Evolutionary conservation across 768 basidiomycete species (phyloP), one percentile per base, ranked within the genome.

Genomic region (Rhizopogon roseolus): DNA sequence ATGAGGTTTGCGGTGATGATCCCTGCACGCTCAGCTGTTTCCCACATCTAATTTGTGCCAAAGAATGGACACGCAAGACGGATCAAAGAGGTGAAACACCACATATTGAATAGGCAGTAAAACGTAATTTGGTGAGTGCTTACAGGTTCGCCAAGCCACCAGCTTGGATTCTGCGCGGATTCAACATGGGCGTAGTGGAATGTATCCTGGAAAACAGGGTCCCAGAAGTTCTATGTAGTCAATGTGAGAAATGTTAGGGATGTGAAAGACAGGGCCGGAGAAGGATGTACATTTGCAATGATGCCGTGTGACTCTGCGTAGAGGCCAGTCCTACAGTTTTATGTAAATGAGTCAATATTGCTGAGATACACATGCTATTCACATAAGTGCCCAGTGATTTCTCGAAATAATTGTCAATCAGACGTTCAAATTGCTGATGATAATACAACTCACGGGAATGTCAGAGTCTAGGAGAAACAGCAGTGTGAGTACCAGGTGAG

Each of bases 81-180:
- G 5, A 11, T 36, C 8, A 36, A 22, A 34, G 32, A 22, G 13
- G 19, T 48, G 32, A 48, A 16, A 36, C 7, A 2, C 5, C 14
- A 22, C 19, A 5, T 13, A 36, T 36, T 10, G 9, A 36, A 16
- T 17, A 14, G 8, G 14, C 16, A 48, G 14, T 5, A 19, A 8
- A 34, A 1, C 8, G 19, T 6, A 19, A 38, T 17, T 42, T 9
- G 2, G 32, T 34, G 22, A 13, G n/a, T 8, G 54, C 81, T 60
- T 57, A 94, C 93, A 17, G 93, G 93, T 65, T 95, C 92, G 42
- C 94, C 94, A 13, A 79, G 67, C 93, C 94, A 96, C 91, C 93
- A 97, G 0, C 73, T 62, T 0, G 88, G 63, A 54, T 82, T 77
- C 82, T 85, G 87, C 25, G 77, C 79, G 4, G 81, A 80, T 7